A percentile compares a stretch with the other conserved stretches of the same genome.
These are phyloP conservation scores for Teratosphaeria zuluensis DNA, from an alignment of 2,329 filamentous ascomycete genomes.

Conservation along the genomic window DNA sequence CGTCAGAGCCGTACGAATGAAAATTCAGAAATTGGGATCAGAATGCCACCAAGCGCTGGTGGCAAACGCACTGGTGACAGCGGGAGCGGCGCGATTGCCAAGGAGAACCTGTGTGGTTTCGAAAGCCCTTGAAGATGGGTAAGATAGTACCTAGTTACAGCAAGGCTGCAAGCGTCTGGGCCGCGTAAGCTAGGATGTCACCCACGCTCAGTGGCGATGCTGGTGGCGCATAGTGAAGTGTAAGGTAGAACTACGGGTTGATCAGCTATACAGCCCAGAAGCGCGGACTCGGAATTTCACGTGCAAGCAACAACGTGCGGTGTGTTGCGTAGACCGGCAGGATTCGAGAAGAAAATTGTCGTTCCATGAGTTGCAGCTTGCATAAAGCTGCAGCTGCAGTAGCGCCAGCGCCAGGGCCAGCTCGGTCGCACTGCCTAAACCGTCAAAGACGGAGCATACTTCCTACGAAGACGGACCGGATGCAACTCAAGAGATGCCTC, in stretches of 20 bases:
- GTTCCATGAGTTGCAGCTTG: not conserved
- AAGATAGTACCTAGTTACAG: not conserved
- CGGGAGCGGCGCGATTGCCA: not conserved
- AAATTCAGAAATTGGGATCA: constrained; percentile 20
- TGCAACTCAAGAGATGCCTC: not conserved
- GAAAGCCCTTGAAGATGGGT: not conserved
- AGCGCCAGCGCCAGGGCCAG: not conserved
- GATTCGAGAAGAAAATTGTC: not conserved
- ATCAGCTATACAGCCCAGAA: too few relatives aligned
- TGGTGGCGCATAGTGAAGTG: not conserved
- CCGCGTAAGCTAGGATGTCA: not conserved
- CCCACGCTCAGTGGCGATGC: too few relatives aligned
- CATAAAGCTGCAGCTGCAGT: not conserved
- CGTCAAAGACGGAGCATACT: not conserved
- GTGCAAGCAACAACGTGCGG: not conserved
- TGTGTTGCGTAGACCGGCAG: not conserved
- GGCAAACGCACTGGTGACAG: not conserved
- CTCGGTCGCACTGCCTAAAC: too few relatives aligned
- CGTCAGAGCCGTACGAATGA: constrained; percentile 10
- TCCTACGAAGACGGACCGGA: not conserved
- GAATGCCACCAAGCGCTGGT: constrained; percentile 19
- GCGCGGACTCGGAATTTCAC: not conserved
- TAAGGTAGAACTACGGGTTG: too few relatives aligned
- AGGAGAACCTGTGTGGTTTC: constrained; percentile 9
- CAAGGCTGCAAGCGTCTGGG: not conserved